Conservation (phyloP, 148 eudicot species). For the Rhododendron vialii region DNA sequence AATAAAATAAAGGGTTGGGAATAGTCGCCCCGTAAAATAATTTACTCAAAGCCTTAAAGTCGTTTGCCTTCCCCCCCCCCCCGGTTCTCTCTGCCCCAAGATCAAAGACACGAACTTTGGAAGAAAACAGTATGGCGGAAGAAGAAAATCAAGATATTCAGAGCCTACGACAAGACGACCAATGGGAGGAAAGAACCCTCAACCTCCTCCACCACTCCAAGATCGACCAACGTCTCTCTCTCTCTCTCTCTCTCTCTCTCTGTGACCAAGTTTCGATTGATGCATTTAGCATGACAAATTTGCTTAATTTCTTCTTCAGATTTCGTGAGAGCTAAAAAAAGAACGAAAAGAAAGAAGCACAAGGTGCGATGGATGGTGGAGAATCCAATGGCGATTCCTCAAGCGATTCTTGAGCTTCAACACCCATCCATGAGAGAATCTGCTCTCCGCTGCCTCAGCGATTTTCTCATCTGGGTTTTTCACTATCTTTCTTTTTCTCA, state of each 20-base stretch:
- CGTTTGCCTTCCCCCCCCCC: neutral
- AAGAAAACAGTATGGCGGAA: neutral
- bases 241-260: neutral
- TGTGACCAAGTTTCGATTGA: neutral
- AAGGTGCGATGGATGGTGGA: constrained; percentile 9
- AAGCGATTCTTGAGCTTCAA: constrained; percentile 9
- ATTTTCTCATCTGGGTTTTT: constrained; percentile 3
- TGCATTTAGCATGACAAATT: neutral
- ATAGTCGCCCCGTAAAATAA: no score
- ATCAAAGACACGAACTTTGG: neutral
- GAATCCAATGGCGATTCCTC: constrained; percentile 11
- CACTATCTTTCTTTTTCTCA: neutral
- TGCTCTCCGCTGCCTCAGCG: constrained; percentile 7
- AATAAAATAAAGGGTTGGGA: no score
- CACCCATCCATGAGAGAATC: constrained; percentile 5
- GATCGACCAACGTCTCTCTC: constrained; percentile 13
- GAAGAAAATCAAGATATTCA: constrained; percentile 1
- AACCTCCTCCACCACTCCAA: neutral
- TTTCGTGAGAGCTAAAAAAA: neutral
- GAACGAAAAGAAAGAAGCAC: neutral
- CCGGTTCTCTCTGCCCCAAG: neutral
- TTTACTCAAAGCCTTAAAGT: no score
- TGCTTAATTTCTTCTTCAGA: neutral
- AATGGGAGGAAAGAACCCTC: constrained; percentile 12
- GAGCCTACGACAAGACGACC: neutral